These are phyloP conservation scores for Heimioporus punctisporus DNA, from an alignment of 1,284 basidiomycete species.

Conservation along the genomic window DNA sequence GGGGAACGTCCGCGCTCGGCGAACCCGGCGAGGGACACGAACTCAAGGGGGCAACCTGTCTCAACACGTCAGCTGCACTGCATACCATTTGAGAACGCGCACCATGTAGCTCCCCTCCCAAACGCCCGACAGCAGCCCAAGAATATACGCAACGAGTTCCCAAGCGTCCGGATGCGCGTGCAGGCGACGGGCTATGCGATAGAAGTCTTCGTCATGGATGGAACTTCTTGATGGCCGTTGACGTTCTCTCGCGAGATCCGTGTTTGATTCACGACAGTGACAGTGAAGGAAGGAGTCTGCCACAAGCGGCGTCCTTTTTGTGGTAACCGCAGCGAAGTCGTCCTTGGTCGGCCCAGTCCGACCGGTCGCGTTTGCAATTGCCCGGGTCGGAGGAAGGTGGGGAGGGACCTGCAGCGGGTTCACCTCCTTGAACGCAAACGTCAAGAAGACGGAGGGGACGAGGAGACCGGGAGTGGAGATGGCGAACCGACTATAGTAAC, in stretches of 20 bases:
- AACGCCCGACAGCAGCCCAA: slow-evolving; percentile 48
- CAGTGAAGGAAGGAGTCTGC: slow-evolving; percentile 38
- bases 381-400: slow-evolving; percentile 51
- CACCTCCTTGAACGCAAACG: slow-evolving; percentile 50
- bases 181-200: slow-evolving; percentile 32
- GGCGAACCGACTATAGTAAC: slow-evolving; percentile 23
- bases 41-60: slow-evolving; percentile 30
- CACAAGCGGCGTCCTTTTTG: slow-evolving; percentile 43
- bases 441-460: slow-evolving; percentile 49
- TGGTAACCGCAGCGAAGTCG: slow-evolving; percentile 41
- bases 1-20: slow-evolving; percentile 10
- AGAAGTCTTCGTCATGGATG: slow-evolving; percentile 45
- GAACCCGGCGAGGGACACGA: slow-evolving; percentile 14
- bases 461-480: slow-evolving; percentile 37
- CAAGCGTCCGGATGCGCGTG: slow-evolving; percentile 21
- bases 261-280: slow-evolving; percentile 32
- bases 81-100: slow-evolving; percentile 17
- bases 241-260: slow-evolving; percentile 34
- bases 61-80: slow-evolving; percentile 16
- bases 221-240: slow-evolving; percentile 37
- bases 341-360: slow-evolving; percentile 52
- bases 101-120: slow-evolving; percentile 65
- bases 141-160: slow-evolving; percentile 36
- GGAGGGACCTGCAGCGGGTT: slow-evolving; percentile 43
- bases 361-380: slow-evolving; percentile 41